Evolutionary conservation across 2,329 filamentous ascomycete species (phyloP).

Genomic region (Nemania abortiva): DNA sequence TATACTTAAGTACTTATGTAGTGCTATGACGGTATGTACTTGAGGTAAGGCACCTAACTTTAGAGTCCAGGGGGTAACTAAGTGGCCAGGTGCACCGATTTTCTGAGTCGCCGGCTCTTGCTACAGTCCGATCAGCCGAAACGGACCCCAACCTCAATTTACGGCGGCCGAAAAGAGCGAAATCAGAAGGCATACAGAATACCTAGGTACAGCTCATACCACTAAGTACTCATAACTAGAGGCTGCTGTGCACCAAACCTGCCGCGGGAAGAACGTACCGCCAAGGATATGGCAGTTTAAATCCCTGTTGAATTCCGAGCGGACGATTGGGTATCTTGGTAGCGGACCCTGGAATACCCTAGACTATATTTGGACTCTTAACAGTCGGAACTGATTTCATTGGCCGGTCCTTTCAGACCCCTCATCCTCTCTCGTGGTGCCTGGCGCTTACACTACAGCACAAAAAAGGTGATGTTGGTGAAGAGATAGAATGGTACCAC

Average conservation of each 20-base stretch:
- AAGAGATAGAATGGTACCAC: conserved; percentile 6
- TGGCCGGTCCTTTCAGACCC: conserved; percentile 33
- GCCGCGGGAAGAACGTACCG: conserved; percentile 18
- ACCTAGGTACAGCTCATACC: not conserved
- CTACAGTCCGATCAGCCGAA: conserved; percentile 27
- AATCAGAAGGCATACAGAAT: conserved; percentile 3
- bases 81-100: not conserved
- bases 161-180: conserved; percentile 28
- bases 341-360: conserved; percentile 7
- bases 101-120: conserved; percentile 26
- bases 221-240: not conserved
- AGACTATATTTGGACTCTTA: conserved; percentile 41
- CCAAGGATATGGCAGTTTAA: conserved; percentile 20
- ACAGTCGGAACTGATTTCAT: conserved; percentile 21
- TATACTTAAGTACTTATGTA: too few relatives aligned
- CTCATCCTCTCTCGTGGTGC: conserved; percentile 33
- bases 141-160: conserved; percentile 11
- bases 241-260: not conserved
- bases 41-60: too few relatives aligned
- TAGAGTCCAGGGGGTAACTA: too few relatives aligned
- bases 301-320: conserved; percentile 10
- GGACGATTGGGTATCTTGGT: conserved; percentile 26
- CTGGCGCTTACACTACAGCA: conserved; percentile 42
- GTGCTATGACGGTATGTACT: too few relatives aligned
- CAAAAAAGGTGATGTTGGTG: conserved; percentile 4